Evolutionary conservation across 83 land plant genomes (phyloP), one percentile per base, ranked within the genome.

Genomic region (Picea abies): DNA sequence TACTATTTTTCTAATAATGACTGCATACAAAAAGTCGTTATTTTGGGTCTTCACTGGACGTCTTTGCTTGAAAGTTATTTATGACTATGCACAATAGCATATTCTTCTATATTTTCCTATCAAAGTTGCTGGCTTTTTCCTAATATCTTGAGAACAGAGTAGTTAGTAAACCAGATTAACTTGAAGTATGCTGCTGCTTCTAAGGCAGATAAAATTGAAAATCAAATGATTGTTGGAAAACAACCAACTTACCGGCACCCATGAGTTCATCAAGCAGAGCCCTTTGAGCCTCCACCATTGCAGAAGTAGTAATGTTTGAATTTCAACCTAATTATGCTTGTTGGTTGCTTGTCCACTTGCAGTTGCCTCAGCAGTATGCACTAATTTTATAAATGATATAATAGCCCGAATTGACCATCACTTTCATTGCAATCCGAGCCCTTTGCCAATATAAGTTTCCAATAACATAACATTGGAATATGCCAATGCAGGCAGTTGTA

Each of bases 251-350:
- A 93, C 98, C 98, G 80, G 98, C 75, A 1, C 98, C 98, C 97
- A 96, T 94, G 47, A 96, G 91, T 71, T 96, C 98, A 82, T 96
- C 98, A 2, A 96, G 94, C 80, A 96, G 87, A 83, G 98, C 98
- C 84, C 97, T 87, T 72, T 96, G 98, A 22, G 98, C 98, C 72
- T 96, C 98, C 95, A 96, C 95, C 84, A 85, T 81, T 81, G 22
- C 5, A 84, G 44, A 23, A 60, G 20, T 44, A 20, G 5, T 9
- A 73, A 8, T 47, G 14, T 44, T 47, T 6, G 19, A 73, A 73
- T 47, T 44, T 73, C 77, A 73, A 70, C 22, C 22, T 25, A 44
- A 44, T 9, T 73, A 12, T 73, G 10, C 25, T 44, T 44, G 47
- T 7, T 10, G 7, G 58, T n/a, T n/a, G 56, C 14, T 44, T 44